Evolutionary conservation across 345 rosid species (phyloP), one percentile per base, ranked within the genome.

Genomic region (Pistacia integerrima): DNA sequence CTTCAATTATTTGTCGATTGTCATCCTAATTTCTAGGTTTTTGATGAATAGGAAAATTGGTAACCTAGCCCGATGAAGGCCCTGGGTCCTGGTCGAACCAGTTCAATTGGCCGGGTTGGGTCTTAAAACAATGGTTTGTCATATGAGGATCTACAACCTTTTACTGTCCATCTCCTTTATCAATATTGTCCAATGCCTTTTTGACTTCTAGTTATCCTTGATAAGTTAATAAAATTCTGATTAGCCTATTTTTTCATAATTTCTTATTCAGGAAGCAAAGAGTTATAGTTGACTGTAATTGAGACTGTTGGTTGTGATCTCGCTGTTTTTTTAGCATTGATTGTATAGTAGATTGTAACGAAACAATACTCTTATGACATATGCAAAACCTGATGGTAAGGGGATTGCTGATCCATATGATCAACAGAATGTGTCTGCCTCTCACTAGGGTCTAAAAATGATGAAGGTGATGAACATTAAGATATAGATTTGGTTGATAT

Each of bases 401-500:
- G 80, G 78, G 52, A 74, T 77, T 67, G 70, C 81, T 67, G 88
- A 75, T 80, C 87, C 84, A 38, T 17, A 71, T 49, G 72, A 77
- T n/a, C 83, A 65, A 67, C 71, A 75, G 73, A 82, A 81, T 70
- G 20, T 69, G n/a, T 58, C 87, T 11, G 60, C 79, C 64, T 57
- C 68, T 85, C 89, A 33, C 89, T 88, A 22, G 84, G 63, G 54
- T 88, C 74, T 4, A 86, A 84, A 84, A 85, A 84, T 58, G 84
- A 84, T 1, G 98, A 90, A 44, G 90, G 38, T 46, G 93, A 90
- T 57, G 97, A 90, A 9, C 88, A 93, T 80, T 90, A 79, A 36
- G 97, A 90, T 60, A 84, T 88, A 54, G 86, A 85, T 77, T 41
- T 92, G 5, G 90, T 84, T 46, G 92, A 88, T 0, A 83, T 94